Conservation (phyloP, 371 early-diverging fungal species). For the Mortierella sp. region DNA sequence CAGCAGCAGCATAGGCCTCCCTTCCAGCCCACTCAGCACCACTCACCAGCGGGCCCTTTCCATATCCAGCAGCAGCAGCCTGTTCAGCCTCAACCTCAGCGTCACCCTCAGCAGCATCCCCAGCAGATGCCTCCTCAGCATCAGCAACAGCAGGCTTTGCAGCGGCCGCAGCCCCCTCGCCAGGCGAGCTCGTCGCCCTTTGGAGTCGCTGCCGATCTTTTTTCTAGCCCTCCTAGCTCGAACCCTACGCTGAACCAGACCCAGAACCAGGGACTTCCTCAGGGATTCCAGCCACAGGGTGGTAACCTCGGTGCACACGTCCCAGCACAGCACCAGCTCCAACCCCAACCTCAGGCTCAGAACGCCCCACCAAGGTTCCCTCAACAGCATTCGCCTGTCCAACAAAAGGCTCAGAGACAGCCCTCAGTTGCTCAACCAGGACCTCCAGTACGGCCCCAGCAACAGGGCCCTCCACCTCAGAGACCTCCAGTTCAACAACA, state of each 20-base stretch:
- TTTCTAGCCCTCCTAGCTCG: slow-evolving; percentile 35
- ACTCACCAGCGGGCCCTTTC: neutral
- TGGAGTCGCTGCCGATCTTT: slow-evolving; percentile 54
- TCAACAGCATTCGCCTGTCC: slow-evolving; percentile 27
- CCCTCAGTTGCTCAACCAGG: slow-evolving; percentile 5
- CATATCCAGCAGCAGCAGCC: slow-evolving; percentile 19
- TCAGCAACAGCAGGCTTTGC: slow-evolving; percentile 33
- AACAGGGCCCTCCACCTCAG: slow-evolving; percentile 14
- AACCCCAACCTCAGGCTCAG: slow-evolving; percentile 22
- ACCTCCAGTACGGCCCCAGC: slow-evolving; percentile 1
- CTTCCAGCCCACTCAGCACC: slow-evolving; percentile 28
- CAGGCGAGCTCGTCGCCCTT: slow-evolving; percentile 51
- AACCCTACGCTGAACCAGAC: slow-evolving; percentile 12
- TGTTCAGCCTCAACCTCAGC: slow-evolving; percentile 45
- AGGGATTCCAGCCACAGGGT: slow-evolving; percentile 40
- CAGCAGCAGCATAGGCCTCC: slow-evolving; percentile 33
- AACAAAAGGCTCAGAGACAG: slow-evolving; percentile 11
- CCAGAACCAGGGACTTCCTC: slow-evolving; percentile 37
- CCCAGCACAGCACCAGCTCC: slow-evolving; percentile 17
- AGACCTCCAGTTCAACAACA: neutral
- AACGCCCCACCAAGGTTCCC: slow-evolving; percentile 20
- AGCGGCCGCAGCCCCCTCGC: slow-evolving; percentile 35
- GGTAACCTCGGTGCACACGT: slow-evolving; percentile 21
- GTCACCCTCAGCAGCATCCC: slow-evolving; percentile 42
- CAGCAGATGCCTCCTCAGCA: slow-evolving; percentile 42